Conservation (phyloP, 495 filamentous ascomycete genomes). For the Podospora comata region DNA sequence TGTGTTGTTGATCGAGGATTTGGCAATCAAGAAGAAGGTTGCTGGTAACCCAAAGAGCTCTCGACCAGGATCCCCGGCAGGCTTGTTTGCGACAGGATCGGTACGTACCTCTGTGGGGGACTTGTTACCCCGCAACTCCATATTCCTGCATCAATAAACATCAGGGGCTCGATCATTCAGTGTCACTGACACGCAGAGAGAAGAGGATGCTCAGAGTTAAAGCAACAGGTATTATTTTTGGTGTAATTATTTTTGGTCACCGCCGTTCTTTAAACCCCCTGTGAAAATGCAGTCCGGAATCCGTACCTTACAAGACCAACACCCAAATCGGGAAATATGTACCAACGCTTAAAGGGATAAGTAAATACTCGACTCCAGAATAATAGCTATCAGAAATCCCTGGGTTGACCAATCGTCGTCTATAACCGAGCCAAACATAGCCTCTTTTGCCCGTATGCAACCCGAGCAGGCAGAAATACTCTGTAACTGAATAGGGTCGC, state of each 20-base stretch:
- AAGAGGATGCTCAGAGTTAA: background rate
- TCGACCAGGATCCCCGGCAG: background rate
- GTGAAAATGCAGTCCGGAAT: background rate
- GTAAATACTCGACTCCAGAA: background rate
- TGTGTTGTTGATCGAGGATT: background rate
- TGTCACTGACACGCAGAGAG: background rate
- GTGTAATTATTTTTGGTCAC: background rate
- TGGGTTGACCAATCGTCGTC: background rate
- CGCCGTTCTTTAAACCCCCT: background rate
- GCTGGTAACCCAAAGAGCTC: background rate
- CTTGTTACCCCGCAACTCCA: background rate
- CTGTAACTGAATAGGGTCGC: background rate
- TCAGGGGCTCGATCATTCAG: background rate
- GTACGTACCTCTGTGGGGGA: background rate
- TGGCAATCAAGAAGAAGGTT: no score
- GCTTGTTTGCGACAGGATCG: background rate
- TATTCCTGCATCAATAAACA: background rate
- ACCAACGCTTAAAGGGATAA: background rate
- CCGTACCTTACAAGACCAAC: background rate
- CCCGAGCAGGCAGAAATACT: background rate
- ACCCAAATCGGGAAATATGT: background rate
- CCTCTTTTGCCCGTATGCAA: background rate
- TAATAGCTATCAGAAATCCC: background rate
- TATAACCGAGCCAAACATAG: background rate
- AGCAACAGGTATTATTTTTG: background rate